Evolutionary conservation across 768 basidiomycete genomes (phyloP).

Genomic region (Suillus spraguei): DNA sequence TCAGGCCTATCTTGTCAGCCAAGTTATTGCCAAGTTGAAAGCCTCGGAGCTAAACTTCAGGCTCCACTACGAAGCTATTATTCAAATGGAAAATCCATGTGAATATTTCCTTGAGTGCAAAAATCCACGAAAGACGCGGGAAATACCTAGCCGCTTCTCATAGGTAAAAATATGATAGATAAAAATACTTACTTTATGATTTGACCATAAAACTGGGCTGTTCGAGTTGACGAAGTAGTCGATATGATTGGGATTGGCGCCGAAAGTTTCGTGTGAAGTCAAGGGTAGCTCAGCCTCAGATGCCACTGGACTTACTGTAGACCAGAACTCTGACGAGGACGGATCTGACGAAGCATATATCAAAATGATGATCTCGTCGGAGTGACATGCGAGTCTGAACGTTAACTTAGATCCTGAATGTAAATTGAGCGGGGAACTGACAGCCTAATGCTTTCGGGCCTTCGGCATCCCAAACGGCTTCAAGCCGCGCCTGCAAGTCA

Average conservation of each 20-base stretch:
- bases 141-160: background rate
- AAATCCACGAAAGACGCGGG: background rate
- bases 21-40: background rate
- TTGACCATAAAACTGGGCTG: background rate
- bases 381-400: too few relatives aligned
- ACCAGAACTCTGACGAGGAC: background rate
- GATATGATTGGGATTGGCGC: background rate
- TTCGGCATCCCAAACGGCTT: conserved; percentile 3
- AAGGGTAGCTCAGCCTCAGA: too few relatives aligned
- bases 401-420: too few relatives aligned
- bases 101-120: background rate
- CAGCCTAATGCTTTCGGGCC: background rate
- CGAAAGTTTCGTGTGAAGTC: too few relatives aligned
- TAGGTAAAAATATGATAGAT: background rate
- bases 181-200: background rate
- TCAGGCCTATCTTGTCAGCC: too few relatives aligned
- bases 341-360: background rate
- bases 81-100: background rate
- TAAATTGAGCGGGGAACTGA: too few relatives aligned
- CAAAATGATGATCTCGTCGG: background rate
- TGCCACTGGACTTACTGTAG: too few relatives aligned
- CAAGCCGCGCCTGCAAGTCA: conserved; percentile 2
- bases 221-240: too few relatives aligned
- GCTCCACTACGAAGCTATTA: background rate
- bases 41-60: background rate